Conservation (phyloP, 1,139 yeast genomes). For the Yamadazyma spencermartinsiae region DNA sequence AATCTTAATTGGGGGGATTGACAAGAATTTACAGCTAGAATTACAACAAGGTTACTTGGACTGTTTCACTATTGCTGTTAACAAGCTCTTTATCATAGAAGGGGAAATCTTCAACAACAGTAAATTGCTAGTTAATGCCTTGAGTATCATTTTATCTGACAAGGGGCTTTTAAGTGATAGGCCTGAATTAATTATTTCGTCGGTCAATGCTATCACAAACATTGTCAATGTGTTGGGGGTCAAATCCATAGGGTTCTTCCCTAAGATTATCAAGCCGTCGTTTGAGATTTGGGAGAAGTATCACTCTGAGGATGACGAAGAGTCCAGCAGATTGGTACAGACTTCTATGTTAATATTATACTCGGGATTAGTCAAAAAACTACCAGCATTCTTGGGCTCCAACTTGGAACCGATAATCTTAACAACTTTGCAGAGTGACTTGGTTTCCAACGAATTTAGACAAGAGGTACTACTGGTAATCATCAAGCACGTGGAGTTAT, state of each 20-base stretch:
- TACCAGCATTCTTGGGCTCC: constrained; percentile 83
- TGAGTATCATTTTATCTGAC: constrained; percentile 54
- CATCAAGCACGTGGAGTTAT: constrained; percentile 67
- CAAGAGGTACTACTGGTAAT: constrained; percentile 64
- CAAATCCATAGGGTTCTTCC: constrained; percentile 79
- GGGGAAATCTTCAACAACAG: constrained; percentile 39
- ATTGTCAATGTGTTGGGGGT: constrained; percentile 78
- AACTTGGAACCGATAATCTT: constrained; percentile 59
- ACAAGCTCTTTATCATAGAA: constrained; percentile 50
- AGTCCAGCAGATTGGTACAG: constrained; percentile 46
- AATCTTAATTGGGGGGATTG: constrained; percentile 47
- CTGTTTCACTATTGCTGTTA: constrained; percentile 60
- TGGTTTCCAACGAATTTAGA: constrained; percentile 60
- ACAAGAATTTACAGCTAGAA: constrained; percentile 40
- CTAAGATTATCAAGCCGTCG: constrained; percentile 78
- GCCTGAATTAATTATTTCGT: constrained; percentile 70
- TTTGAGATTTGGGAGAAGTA: constrained; percentile 53
- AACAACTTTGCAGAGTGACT: constrained; percentile 56
- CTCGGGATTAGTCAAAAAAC: constrained; percentile 74
- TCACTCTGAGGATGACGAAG: constrained; percentile 25
- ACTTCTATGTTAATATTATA: constrained; percentile 69
- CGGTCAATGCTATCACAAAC: constrained; percentile 71
- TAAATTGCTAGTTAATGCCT: constrained; percentile 45
- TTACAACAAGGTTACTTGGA: constrained; percentile 72
- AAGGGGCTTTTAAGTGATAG: constrained; percentile 52